Conservation (phyloP, 2,329 filamentous ascomycete genomes). For the Arthrobotrys conoides region DNA sequence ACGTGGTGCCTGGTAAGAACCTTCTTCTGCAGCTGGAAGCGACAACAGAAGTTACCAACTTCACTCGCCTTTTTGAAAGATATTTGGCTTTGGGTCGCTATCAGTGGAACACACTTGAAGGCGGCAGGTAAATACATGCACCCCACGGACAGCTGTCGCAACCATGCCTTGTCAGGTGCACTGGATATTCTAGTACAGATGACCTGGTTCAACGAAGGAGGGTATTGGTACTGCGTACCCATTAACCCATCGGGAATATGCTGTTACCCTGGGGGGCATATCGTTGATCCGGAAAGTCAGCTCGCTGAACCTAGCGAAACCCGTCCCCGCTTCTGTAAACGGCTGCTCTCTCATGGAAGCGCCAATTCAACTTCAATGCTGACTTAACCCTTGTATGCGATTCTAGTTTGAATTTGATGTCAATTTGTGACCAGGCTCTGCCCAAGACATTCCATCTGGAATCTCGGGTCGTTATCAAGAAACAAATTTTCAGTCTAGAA, state of each 20-base stretch:
- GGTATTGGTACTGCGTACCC: conserved; percentile 24
- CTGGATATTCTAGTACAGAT: conserved; percentile 42
- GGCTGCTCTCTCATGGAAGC: background rate
- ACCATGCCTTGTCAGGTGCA: conserved; percentile 45
- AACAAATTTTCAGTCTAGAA: conserved; percentile 32
- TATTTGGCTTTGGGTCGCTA: conserved; percentile 43
- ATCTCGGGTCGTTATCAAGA: conserved; percentile 41
- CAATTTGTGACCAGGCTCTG: conserved; percentile 18
- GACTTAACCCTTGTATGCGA: background rate
- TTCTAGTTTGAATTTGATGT: conserved; percentile 15
- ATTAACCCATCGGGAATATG: conserved; percentile 25
- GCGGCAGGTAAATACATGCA: conserved; percentile 30
- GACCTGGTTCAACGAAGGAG: conserved; percentile 44
- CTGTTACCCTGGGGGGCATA: conserved; percentile 21
- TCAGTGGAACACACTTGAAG: conserved; percentile 31
- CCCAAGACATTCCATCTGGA: conserved; percentile 25
- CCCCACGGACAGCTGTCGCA: conserved; percentile 38
- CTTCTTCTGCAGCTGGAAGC: conserved; percentile 59
- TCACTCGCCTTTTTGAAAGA: conserved; percentile 29
- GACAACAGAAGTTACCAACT: conserved; percentile 60
- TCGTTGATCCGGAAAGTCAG: conserved; percentile 27
- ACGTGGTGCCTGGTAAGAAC: conserved; percentile 60
- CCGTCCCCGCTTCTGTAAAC: background rate
- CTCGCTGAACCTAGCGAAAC: conserved; percentile 1
- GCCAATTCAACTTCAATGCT: conserved; percentile 15